Evolutionary conservation across 331 rosid species (phyloP).

Genomic region (Cydonia oblonga): DNA sequence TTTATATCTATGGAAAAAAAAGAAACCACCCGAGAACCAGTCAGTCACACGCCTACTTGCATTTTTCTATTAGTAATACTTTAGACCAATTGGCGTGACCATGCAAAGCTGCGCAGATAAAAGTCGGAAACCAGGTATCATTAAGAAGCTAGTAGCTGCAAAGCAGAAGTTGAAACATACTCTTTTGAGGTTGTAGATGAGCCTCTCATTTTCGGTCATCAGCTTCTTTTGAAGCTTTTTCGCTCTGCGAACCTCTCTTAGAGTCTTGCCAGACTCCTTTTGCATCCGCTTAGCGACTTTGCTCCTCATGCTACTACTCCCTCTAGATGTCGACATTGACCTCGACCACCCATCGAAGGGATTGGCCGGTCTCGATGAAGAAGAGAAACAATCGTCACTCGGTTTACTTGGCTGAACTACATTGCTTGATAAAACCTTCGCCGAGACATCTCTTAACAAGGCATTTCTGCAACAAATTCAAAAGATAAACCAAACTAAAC

Average conservation of each 20-base stretch:
- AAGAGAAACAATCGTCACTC: constrained; percentile 18
- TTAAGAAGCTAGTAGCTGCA: not conserved
- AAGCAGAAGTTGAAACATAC: constrained; percentile 23
- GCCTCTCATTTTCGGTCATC: constrained; percentile 92
- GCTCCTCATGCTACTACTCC: constrained; percentile 91
- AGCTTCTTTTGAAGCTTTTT: constrained; percentile 76
- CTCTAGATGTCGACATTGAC: constrained; percentile 65
- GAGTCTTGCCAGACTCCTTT: constrained; percentile 82
- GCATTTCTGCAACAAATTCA: constrained; percentile 33
- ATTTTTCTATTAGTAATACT: not conserved
- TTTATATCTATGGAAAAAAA: not conserved
- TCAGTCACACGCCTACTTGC: not conserved
- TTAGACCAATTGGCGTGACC: not conserved
- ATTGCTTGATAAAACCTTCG: constrained; percentile 24
- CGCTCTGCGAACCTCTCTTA: constrained; percentile 79
- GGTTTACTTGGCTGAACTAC: constrained; percentile 14
- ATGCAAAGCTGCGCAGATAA: not conserved
- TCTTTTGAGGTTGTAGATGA: constrained; percentile 80
- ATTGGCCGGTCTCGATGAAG: constrained; percentile 23
- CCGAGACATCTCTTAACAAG: constrained; percentile 22
- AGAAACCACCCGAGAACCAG: not conserved
- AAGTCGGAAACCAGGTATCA: not conserved
- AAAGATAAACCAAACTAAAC: constrained; percentile 8
- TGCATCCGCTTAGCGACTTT: constrained; percentile 85
- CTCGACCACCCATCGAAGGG: constrained; percentile 43